A percentile compares a stretch with the other conserved stretches of the same genome.
Conservation (phyloP, 345 rosid genomes). For the Rhodamnia argentea region DNA sequence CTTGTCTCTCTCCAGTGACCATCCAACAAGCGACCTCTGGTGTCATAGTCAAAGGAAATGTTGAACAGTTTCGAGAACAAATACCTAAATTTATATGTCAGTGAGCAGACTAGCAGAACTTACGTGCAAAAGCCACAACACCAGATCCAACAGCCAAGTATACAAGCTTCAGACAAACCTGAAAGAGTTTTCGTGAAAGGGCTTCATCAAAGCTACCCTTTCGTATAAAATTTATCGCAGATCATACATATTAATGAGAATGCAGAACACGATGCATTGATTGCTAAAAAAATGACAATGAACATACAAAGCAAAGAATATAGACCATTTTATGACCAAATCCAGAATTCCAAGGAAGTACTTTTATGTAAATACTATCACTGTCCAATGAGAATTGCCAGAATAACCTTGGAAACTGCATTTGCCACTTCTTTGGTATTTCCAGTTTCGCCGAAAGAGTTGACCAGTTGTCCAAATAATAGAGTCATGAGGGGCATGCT, state of each 20-base stretch:
- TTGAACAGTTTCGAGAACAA: background rate
- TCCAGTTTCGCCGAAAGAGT: conserved; percentile 36
- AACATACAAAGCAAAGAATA: background rate
- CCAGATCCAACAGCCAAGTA: conserved; percentile 55
- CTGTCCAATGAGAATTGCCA: background rate
- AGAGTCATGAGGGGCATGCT: conserved; percentile 61
- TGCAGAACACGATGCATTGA: no score
- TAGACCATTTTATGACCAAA: background rate
- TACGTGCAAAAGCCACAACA: conserved; percentile 61
- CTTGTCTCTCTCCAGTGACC: conserved; percentile 43
- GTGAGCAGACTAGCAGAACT: conserved; percentile 8
- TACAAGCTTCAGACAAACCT: conserved; percentile 60
- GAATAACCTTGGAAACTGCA: conserved; percentile 28
- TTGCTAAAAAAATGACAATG: background rate
- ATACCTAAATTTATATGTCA: background rate
- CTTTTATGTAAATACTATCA: no score
- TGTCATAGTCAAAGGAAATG: background rate
- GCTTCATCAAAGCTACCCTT: background rate
- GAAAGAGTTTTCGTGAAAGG: background rate
- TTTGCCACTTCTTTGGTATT: conserved; percentile 18
- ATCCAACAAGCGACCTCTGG: conserved; percentile 50
- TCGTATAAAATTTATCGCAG: background rate
- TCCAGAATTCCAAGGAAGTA: no score
- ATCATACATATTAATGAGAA: no score
- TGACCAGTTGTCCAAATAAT: conserved; percentile 33